Evolutionary conservation across 345 rosid species (phyloP), one percentile per base, ranked within the genome.

Genomic region (Camelina hispida): DNA sequence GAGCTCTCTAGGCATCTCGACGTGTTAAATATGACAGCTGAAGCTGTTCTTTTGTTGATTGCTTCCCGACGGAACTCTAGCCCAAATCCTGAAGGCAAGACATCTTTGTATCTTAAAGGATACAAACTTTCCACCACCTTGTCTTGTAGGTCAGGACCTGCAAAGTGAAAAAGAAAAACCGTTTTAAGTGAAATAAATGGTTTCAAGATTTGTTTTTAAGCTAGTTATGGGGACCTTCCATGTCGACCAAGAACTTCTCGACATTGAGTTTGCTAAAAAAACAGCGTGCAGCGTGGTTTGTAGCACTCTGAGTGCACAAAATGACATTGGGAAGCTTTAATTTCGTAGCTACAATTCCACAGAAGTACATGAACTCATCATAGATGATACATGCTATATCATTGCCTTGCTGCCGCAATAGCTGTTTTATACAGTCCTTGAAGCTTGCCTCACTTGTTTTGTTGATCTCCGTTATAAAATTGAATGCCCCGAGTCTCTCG

Each of bases 301-400:
- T 65, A 9, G 76, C 69, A 62, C 25, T 72, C 6, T 7, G n/a
- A 72, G 69, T 50, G 52, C 62, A 54, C 10, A 72, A 62, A 1
- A 53, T 52, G n/a, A 43, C 25, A 55, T 20, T 37, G 0, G 59
- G 81, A 51, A 78, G 37, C 74, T 71, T 66, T 3, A 67, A 18
- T 1, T 72, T 63, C 7, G 60, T n/a, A 59, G 65, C 63, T 12
- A 16, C 47, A 64, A 42, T 61, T 18, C 18, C 68, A 78, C 67
- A 71, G 8, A 59, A 72, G 57, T 71, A 78, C 77, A 66, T 51
- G 68, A 56, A 15, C 28, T 78, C 77, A 10, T 72, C 73, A 4
- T 23, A 84, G 32, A 47, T 47, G 52, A 47, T 16, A 47, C 20
- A 47, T 47, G 52, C 10, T n/a, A 47, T 47, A 16, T 47, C 20